Base-by-base conservation (phyloP, 192 early-diverging fungal genomes). In the Rhizophagus sp. region DNA sequence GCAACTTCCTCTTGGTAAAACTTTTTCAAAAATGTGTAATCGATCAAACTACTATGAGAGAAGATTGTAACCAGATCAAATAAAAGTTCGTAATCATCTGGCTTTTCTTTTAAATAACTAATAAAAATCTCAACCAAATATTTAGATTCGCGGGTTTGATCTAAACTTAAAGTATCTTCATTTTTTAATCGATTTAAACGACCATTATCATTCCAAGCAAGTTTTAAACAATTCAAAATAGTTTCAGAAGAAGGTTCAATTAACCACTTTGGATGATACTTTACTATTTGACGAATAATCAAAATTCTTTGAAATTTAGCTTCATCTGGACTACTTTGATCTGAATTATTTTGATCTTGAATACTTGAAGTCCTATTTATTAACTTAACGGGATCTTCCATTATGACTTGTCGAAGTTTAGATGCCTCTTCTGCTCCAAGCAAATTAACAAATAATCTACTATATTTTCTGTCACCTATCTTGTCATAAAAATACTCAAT, bases 401-500 rank as follows among this genome's bases (percentile, higher is more conserved):
- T 82, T 19, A 95, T 87, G 52, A 93, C 93, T 25, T 89, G 85
- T 62, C 93, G 90, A 70, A 96, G 80, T 47, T 89, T 84, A 4
- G 83, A 78, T 0, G 90, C 89, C 80, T 82, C 83, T 64, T 90
- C 88, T 15, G 84, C 84, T 8, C 86, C 85, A 33, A 93, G 73
- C 1, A 93, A 79, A 44, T 86, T 86, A 9, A 90, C 85, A 81
- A 96, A 96, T 17, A 96, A 77, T 22, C 89, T 89, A 36, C 86
- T 89, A 75, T 89, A 87, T 41, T 87, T 87, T 9, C 87, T 82
- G 67, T 91, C 86, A 22, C 85, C 83, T 33, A 96, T 76, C n/a
- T 88, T 89, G 49, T 93, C 89, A 30, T 91, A 88, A 78, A 99
- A 99, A 80, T 94, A 97, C 6, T 88, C 90, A 8, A 96, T 89